phyloP scores from a whole-genome alignment of 23 red algal genomes.

The Gracilaria gracilis region DNA sequence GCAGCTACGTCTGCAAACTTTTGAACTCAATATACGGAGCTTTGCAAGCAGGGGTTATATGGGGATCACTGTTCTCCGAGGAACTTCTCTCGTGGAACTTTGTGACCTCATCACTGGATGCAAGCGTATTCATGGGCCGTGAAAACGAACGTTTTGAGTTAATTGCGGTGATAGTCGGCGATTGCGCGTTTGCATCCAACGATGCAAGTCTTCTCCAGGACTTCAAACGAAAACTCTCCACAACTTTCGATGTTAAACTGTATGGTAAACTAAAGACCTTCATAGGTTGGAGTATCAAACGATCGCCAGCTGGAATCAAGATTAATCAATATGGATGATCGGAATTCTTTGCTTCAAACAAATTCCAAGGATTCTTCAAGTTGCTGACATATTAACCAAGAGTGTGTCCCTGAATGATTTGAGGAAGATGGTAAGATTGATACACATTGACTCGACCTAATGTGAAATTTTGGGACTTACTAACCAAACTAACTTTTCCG shows the following conservation, averaged over 20 bases:
- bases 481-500: no score
- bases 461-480: no score
- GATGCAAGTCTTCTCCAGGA: not conserved
- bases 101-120: not conserved
- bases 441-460: no score
- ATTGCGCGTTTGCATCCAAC: slow-evolving; percentile 1
- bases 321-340: not conserved
- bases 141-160: not conserved
- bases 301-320: not conserved
- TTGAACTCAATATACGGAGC: slow-evolving; percentile 31
- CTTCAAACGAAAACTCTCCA: not conserved
- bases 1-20: not conserved
- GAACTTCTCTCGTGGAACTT: not conserved
- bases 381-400: no score
- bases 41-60: slow-evolving; percentile 4
- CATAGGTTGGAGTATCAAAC: not conserved
- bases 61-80: slow-evolving; percentile 12
- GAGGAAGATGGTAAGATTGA: no score
- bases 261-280: not conserved
- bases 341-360: not conserved
- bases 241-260: slow-evolving; percentile 25
- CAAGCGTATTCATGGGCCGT: not conserved
- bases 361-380: no score
- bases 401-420: no score
- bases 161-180: not conserved